phyloP scores from a whole-genome alignment of 345 rosid species.

The Pistacia atlantica region DNA sequence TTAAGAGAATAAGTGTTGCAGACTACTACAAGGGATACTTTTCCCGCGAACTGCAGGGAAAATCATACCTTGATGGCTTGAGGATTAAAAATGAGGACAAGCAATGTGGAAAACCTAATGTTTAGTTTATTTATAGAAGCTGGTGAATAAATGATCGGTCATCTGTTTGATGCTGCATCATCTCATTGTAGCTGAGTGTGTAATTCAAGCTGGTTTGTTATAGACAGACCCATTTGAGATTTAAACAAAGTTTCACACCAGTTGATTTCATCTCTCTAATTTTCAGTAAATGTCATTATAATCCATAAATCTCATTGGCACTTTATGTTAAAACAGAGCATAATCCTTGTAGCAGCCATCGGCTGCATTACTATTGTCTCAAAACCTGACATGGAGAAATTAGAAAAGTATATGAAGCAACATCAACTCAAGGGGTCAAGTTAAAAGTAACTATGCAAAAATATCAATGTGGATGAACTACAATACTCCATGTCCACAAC shows the following conservation, averaged over 20 bases:
- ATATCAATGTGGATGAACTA: too few relatives aligned
- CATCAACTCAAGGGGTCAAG: too few relatives aligned
- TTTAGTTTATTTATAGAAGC: too few relatives aligned
- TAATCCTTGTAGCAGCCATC: conserved; percentile 25
- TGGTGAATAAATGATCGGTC: too few relatives aligned
- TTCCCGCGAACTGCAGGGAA: conserved; percentile 10
- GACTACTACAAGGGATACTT: background rate
- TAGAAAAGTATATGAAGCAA: background rate
- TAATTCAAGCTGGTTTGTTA: background rate
- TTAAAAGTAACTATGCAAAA: too few relatives aligned
- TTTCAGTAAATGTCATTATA: conserved; percentile 38
- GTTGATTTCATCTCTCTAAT: background rate
- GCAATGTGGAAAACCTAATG: background rate
- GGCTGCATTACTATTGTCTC: conserved; percentile 23
- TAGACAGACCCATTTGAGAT: background rate
- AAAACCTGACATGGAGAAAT: conserved; percentile 22
- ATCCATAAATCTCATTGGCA: conserved; percentile 23
- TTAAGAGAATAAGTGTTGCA: background rate
- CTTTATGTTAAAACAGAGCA: conserved; percentile 26
- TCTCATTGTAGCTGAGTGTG: too few relatives aligned
- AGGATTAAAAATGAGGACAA: conserved; percentile 7
- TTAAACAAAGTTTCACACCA: too few relatives aligned
- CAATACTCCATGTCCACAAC: too few relatives aligned
- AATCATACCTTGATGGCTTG: conserved; percentile 23
- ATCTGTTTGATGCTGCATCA: background rate